Conservation (phyloP, 805 yeast genomes). For the Lachancea kluyveri region DNA sequence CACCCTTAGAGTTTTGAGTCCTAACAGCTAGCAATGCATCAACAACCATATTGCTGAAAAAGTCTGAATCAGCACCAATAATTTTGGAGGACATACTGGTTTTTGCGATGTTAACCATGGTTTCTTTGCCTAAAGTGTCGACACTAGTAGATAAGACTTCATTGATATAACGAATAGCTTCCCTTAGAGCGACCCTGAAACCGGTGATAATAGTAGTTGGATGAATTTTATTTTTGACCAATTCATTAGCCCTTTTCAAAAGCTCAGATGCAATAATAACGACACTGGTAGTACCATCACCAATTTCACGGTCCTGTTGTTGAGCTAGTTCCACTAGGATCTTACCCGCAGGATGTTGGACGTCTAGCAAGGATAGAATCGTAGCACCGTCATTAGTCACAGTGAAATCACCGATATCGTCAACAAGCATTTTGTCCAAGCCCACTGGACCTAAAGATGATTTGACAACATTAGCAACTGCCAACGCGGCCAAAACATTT, state of each 20-base stretch:
- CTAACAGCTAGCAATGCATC: constrained; percentile 94
- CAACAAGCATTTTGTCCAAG: constrained; percentile 95
- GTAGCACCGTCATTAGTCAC: constrained; percentile 99
- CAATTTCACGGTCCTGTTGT: constrained; percentile 98
- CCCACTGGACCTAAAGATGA: constrained; percentile 98
- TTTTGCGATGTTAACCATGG: constrained; percentile 85
- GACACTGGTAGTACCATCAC: constrained; percentile 97
- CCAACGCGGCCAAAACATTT: constrained; percentile 88
- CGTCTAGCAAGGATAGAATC: constrained; percentile 81
- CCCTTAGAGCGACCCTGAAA: constrained; percentile 86
- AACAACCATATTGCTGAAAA: constrained; percentile 85
- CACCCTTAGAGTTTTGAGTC: constrained; percentile 84
- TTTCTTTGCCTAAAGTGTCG: constrained; percentile 72
- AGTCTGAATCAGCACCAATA: constrained; percentile 89
- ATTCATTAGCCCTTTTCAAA: constrained; percentile 85
- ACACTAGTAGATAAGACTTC: constrained; percentile 81
- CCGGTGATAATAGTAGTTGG: constrained; percentile 98
- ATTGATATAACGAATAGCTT: constrained; percentile 79
- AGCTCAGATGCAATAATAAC: constrained; percentile 94
- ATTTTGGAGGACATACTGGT: constrained; percentile 97
- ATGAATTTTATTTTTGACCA: constrained; percentile 89
- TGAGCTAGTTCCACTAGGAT: constrained; percentile 95
- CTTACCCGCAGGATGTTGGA: constrained; percentile 98
- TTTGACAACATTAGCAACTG: constrained; percentile 74
- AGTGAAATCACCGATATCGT: constrained; percentile 97